These are phyloP conservation scores for Cyberlindnera mrakii DNA, from an alignment of 805 yeast genomes.

Conservation along the genomic window DNA sequence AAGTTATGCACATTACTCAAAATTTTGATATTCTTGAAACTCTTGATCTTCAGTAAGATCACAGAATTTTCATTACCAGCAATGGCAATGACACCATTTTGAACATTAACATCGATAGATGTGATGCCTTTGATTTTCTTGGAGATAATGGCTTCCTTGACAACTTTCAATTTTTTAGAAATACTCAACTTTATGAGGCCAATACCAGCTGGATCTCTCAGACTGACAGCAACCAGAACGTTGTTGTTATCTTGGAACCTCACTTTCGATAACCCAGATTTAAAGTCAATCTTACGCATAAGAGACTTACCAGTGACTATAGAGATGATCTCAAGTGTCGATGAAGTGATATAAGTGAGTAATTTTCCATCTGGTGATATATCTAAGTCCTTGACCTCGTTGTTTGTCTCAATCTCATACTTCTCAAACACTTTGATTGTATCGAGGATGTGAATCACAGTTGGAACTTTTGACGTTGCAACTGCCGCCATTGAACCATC, in stretches of 20 bases:
- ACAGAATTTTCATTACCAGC: conserved; percentile 55
- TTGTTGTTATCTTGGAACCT: conserved; percentile 25
- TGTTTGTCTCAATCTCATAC: conserved; percentile 50
- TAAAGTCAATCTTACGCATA: conserved; percentile 28
- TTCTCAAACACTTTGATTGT: conserved; percentile 49
- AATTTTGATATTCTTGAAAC: conserved; percentile 47
- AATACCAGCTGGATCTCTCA: conserved; percentile 13
- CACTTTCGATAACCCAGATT: conserved; percentile 27
- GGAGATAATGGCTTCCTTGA: conserved; percentile 13
- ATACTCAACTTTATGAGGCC: conserved; percentile 12
- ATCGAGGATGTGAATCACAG: conserved; percentile 58
- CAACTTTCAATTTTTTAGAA: conserved; percentile 14
- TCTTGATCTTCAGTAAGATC: conserved; percentile 34
- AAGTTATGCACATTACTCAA: conserved; percentile 55
- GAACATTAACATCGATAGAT: conserved; percentile 39
- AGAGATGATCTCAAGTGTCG: conserved; percentile 40
- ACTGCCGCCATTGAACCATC: conserved; percentile 63
- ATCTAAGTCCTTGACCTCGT: conserved; percentile 57
- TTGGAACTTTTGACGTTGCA: conserved; percentile 65
- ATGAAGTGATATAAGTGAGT: conserved; percentile 57
- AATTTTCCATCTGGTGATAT: conserved; percentile 68
- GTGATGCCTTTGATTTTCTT: conserved; percentile 32
- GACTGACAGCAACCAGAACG: conserved; percentile 11
- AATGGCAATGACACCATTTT: conserved; percentile 33
- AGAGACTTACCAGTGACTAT: conserved; percentile 34